phyloP scores from a whole-genome alignment of 1,139 yeast species.

The Yamadazyma oceani region DNA sequence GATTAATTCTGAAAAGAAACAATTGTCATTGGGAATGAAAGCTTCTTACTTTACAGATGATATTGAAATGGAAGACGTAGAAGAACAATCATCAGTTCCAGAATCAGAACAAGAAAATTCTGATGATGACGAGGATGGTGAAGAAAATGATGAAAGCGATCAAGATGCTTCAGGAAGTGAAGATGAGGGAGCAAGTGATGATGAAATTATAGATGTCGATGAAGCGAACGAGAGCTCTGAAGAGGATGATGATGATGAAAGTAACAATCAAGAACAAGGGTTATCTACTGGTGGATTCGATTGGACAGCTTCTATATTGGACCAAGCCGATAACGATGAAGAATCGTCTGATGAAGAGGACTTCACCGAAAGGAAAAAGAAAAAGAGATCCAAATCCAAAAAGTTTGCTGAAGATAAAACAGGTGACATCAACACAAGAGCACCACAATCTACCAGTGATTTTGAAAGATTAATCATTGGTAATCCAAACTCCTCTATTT shows the following conservation, averaged over 20 bases:
- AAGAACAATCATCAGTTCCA: slow-evolving; percentile 22
- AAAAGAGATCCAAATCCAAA: slow-evolving; percentile 44
- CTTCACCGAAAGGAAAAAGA: slow-evolving; percentile 44
- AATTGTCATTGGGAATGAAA: slow-evolving; percentile 86
- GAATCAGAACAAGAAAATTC: slow-evolving; percentile 31
- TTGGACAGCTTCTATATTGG: slow-evolving; percentile 89
- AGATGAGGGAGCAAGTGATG: slow-evolving; percentile 23
- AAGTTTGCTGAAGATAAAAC: slow-evolving; percentile 73
- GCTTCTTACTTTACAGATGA: slow-evolving; percentile 76
- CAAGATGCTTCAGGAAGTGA: slow-evolving; percentile 19
- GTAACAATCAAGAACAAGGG: slow-evolving; percentile 41
- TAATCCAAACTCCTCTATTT: slow-evolving; percentile 87
- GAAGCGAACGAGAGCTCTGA: slow-evolving; percentile 22
- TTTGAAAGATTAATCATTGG: slow-evolving; percentile 90
- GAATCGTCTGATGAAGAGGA: slow-evolving; percentile 58
- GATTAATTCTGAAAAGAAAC: slow-evolving; percentile 64
- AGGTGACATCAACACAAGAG: slow-evolving; percentile 75
- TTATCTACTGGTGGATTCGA: slow-evolving; percentile 83
- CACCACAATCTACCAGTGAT: slow-evolving; percentile 89
- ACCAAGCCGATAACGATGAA: slow-evolving; percentile 65
- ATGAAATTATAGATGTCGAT: slow-evolving; percentile 24
- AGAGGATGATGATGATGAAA: slow-evolving; percentile 22
- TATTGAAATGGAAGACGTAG: slow-evolving; percentile 33
- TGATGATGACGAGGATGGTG: slow-evolving; percentile 25
- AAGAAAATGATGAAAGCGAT: slow-evolving; percentile 26